Percentiles rank a stretch among this genome's conserved stretches.
Conservation (phyloP, 352 stramenopile genomes). For the Plasmopara muralis region DNA sequence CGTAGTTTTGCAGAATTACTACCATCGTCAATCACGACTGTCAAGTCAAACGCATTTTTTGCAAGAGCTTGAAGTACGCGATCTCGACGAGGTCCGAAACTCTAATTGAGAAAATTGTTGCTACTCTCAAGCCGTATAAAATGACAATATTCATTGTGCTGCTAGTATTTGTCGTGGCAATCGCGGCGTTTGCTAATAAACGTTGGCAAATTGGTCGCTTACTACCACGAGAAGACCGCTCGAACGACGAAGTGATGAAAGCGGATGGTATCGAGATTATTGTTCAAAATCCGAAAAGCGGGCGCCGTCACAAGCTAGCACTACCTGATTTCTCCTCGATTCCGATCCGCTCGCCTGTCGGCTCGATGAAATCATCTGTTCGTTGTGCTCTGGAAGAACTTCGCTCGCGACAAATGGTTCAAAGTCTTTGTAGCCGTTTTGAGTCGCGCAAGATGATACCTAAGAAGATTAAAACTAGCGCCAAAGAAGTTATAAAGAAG, state of each 20-base stretch:
- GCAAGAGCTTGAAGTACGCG: no score
- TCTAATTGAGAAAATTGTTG: no score
- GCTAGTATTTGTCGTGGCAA: conserved; percentile 21
- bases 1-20: background rate
- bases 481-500: conserved; percentile 10
- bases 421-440: conserved; percentile 49
- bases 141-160: conserved; percentile 21
- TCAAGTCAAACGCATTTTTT: background rate
- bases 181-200: conserved; percentile 19
- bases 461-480: conserved; percentile 11
- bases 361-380: conserved; percentile 40
- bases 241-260: conserved; percentile 28
- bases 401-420: conserved; percentile 42
- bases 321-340: conserved; percentile 21
- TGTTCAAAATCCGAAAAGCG: conserved; percentile 24
- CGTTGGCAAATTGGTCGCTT: conserved; percentile 22
- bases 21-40: background rate
- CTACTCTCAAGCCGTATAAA: background rate
- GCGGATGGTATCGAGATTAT: conserved; percentile 36
- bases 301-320: conserved; percentile 20
- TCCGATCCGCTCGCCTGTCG: conserved; percentile 20
- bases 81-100: no score
- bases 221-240: conserved; percentile 16
- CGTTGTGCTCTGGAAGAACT: conserved; percentile 39
- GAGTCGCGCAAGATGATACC: conserved; percentile 25